These are phyloP conservation scores for Chlamydomonas incerta DNA, from an alignment of 139 green algal genomes.

Conservation along the genomic window DNA sequence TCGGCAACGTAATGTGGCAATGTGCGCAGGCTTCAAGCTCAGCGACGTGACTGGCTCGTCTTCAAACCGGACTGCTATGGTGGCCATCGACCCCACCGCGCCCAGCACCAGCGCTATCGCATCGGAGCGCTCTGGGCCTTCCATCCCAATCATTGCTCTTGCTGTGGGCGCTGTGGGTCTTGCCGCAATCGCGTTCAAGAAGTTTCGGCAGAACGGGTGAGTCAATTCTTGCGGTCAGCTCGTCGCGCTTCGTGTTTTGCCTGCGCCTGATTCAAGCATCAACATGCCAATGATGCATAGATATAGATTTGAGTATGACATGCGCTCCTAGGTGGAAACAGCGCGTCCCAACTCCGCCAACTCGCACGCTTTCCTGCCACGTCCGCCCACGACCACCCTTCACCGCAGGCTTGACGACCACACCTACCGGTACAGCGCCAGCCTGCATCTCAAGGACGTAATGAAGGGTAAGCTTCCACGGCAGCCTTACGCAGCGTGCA, in stretches of 20 bases:
- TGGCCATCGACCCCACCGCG: slow-evolving; percentile 2
- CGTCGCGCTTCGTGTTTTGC: not conserved
- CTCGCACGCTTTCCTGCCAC: too few species aligned
- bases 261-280: not conserved
- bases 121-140: not conserved
- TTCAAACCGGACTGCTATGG: not conserved
- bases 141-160: not conserved
- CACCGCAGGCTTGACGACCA: slow-evolving; percentile 7
- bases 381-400: too few species aligned
- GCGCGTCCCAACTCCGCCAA: too few species aligned
- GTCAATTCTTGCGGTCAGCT: not conserved
- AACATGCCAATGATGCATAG: too few species aligned
- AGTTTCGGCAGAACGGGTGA: slow-evolving; percentile 14
- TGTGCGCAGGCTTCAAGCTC: not conserved
- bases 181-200: not conserved
- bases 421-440: slow-evolving; percentile 11
- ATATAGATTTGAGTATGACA: not conserved
- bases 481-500: not conserved
- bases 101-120: not conserved
- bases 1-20: not conserved
- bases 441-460: slow-evolving; percentile 23
- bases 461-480: slow-evolving; percentile 21
- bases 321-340: not conserved
- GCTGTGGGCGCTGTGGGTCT: not conserved
- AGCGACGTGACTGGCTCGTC: not conserved